Evolutionary conservation across 768 basidiomycete species (phyloP).

Genomic region (Hebeloma cylindrosporum): DNA sequence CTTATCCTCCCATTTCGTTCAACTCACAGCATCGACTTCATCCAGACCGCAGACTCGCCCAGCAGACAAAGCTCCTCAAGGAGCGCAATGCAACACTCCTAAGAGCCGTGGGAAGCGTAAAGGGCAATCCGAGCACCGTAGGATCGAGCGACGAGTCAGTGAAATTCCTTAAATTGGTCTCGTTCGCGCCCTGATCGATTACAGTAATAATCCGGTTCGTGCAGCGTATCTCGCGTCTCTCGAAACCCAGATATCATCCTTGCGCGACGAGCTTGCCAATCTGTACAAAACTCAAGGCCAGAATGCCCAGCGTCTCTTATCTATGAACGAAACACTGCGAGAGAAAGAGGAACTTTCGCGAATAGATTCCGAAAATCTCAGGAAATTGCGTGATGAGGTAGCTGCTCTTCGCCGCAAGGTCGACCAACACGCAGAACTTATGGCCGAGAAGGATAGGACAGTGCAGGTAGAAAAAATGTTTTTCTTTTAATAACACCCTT

Average conservation of each 20-base stretch:
- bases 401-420: slow-evolving; percentile 70
- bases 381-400: slow-evolving; percentile 78
- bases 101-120: slow-evolving; percentile 77
- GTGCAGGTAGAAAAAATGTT: slow-evolving; percentile 74
- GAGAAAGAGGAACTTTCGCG: slow-evolving; percentile 90
- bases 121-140: slow-evolving; percentile 59
- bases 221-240: slow-evolving; percentile 89
- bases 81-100: slow-evolving; percentile 89
- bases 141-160: slow-evolving; percentile 74
- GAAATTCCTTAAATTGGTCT: slow-evolving; percentile 4
- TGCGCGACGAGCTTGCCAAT: slow-evolving; percentile 89
- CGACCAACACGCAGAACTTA: slow-evolving; percentile 79
- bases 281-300: slow-evolving; percentile 96
- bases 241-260: slow-evolving; percentile 89
- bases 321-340: slow-evolving; percentile 93
- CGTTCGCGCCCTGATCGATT: slow-evolving; percentile 16
- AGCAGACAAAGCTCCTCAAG: slow-evolving; percentile 88
- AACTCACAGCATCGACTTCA: slow-evolving; percentile 12
- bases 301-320: slow-evolving; percentile 88
- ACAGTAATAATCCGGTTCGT: slow-evolving; percentile 73
- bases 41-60: slow-evolving; percentile 86
- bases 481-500: slow-evolving; percentile 3
- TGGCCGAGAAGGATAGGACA: slow-evolving; percentile 86
- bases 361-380: slow-evolving; percentile 75
- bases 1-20: slow-evolving; percentile 9